Conservation (phyloP, 1,284 basidiomycete species). For the Anthracocystis setariae region DNA sequence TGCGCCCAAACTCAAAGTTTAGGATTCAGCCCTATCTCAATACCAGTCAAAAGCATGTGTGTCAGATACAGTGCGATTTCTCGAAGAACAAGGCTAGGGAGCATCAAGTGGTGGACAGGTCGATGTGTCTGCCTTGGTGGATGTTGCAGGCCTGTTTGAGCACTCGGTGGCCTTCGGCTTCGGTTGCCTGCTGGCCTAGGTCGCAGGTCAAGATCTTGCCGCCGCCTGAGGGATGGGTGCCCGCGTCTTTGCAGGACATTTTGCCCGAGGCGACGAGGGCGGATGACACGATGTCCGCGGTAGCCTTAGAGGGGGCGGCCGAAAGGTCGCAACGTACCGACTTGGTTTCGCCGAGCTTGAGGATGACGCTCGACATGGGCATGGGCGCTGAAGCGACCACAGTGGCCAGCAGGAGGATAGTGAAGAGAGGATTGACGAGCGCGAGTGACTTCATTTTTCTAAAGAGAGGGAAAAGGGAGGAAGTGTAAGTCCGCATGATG, state of each 20-base stretch:
- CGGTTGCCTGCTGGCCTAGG: conserved; percentile 3
- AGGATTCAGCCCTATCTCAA: background rate
- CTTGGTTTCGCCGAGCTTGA: conserved; percentile 10
- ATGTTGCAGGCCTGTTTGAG: conserved; percentile 12
- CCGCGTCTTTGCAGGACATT: conserved; percentile 2
- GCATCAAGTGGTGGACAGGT: no score
- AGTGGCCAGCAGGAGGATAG: background rate
- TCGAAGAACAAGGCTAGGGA: no score
- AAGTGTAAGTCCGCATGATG: no score
- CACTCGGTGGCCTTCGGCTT: background rate
- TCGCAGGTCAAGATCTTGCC: conserved; percentile 19
- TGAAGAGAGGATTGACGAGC: background rate
- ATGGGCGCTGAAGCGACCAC: background rate
- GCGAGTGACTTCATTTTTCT: background rate
- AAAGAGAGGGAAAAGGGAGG: no score
- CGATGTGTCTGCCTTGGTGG: conserved; percentile 3
- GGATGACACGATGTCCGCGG: conserved; percentile 19
- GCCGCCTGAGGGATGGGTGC: background rate
- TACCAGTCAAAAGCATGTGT: no score
- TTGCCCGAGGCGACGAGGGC: conserved; percentile 20
- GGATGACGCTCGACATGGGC: conserved; percentile 9
- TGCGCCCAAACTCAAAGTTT: background rate
- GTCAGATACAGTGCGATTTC: no score
- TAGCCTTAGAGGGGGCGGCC: background rate
- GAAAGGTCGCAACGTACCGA: conserved; percentile 8